Conservation (phyloP, 352 stramenopile species). For the Phytopythium delawarense region DNA sequence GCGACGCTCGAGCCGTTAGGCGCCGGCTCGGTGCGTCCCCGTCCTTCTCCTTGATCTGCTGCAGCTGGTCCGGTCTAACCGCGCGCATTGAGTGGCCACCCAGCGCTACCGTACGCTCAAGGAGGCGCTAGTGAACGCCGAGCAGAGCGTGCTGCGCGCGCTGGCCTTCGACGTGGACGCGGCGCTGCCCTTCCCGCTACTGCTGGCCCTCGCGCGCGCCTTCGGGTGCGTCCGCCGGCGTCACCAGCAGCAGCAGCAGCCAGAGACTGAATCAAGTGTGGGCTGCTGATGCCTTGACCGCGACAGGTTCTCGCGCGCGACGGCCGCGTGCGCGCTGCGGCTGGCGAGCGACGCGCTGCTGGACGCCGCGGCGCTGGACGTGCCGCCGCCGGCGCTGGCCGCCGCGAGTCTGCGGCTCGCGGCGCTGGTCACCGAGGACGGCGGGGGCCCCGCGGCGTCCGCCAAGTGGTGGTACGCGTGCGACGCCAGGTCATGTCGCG, state of each 20-base stretch:
- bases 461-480: slow-evolving; percentile 50
- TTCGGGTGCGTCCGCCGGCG: slow-evolving; percentile 10
- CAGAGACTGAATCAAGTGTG: neutral
- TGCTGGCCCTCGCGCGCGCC: slow-evolving; percentile 29
- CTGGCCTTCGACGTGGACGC: slow-evolving; percentile 48
- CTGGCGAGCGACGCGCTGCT: slow-evolving; percentile 36
- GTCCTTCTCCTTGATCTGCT: neutral
- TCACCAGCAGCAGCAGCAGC: neutral
- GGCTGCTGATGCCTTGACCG: neutral
- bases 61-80: neutral
- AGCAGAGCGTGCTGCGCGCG: slow-evolving; percentile 45
- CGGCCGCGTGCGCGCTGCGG: slow-evolving; percentile 27
- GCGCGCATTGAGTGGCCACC: neutral
- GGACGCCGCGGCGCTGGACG: slow-evolving; percentile 13
- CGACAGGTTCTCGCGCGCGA: slow-evolving; percentile 24
- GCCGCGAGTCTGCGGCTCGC: slow-evolving; percentile 27
- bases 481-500: slow-evolving; percentile 28
- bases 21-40: slow-evolving; percentile 24
- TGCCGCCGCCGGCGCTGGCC: slow-evolving; percentile 28
- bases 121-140: slow-evolving; percentile 40
- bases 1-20: slow-evolving; percentile 22
- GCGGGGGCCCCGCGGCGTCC: neutral
- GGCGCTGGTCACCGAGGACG: neutral
- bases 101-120: slow-evolving; percentile 43
- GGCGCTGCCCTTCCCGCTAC: slow-evolving; percentile 24